Percentiles rank a stretch among this genome's conserved stretches.
Conservation (phyloP, 306 rosid species). For the Inga leiocalycina region DNA sequence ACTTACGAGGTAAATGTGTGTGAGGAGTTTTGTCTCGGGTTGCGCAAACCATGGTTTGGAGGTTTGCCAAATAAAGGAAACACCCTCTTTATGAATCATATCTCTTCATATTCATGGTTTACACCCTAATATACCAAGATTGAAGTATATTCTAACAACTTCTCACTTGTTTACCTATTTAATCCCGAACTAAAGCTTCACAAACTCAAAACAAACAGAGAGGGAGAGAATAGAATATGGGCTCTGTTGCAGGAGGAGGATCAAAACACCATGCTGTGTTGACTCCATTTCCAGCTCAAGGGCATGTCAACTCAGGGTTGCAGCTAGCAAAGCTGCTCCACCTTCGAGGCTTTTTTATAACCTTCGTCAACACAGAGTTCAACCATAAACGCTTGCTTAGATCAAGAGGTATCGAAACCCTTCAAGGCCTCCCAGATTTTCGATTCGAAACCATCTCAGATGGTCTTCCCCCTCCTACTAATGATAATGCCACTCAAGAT, state of each 20-base stretch:
- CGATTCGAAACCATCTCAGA: background rate
- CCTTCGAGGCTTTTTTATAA: background rate
- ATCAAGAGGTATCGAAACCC: background rate
- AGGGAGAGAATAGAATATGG: background rate
- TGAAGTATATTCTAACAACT: too few species aligned
- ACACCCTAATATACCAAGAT: too few species aligned
- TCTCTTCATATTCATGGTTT: too few species aligned
- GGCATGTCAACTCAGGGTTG: constrained; percentile 3
- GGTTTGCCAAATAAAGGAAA: too few species aligned
- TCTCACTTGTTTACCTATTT: background rate
- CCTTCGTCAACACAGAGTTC: constrained; percentile 23
- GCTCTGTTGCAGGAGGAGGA: background rate
- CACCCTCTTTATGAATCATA: too few species aligned
- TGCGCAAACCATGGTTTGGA: too few species aligned
- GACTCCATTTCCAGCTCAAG: constrained; percentile 23
- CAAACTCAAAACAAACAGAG: background rate
- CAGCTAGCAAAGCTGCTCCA: constrained; percentile 23
- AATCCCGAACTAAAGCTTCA: background rate
- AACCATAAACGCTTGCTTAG: constrained; percentile 23
- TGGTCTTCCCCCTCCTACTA: background rate
- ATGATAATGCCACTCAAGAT: background rate
- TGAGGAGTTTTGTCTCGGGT: too few species aligned
- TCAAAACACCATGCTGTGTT: background rate
- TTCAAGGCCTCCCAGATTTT: background rate
- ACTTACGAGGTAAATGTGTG: too few species aligned